phyloP scores from a whole-genome alignment of 495 filamentous ascomycete genomes.

The Penicillium riverlandense region DNA sequence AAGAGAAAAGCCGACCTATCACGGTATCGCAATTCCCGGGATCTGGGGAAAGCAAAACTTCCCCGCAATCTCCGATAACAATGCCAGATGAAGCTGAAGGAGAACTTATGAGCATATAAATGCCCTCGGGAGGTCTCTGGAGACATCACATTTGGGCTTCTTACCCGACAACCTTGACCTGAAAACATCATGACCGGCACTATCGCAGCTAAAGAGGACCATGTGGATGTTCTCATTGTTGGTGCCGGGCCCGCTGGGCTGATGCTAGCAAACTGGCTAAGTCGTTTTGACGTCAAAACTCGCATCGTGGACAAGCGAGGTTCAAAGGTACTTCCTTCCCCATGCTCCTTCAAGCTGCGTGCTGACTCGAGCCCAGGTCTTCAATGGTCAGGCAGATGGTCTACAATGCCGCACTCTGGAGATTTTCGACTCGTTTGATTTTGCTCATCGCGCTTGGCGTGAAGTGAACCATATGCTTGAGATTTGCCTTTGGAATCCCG shows the following conservation, averaged over 20 bases:
- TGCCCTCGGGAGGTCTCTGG: too few relatives aligned
- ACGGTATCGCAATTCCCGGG: too few relatives aligned
- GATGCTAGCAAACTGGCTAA: slow-evolving; percentile 54
- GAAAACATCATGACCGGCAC: slow-evolving; percentile 6
- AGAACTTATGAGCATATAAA: too few relatives aligned
- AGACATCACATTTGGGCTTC: too few relatives aligned
- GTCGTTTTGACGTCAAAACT: slow-evolving; percentile 46
- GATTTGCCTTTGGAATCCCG: slow-evolving; percentile 33
- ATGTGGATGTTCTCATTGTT: slow-evolving; percentile 41
- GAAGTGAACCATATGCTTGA: slow-evolving; percentile 52
- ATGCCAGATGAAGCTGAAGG: too few relatives aligned
- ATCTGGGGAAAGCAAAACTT: too few relatives aligned
- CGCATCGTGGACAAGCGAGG: slow-evolving; percentile 55
- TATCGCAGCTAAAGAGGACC: slow-evolving; percentile 1
- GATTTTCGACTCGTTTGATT: slow-evolving; percentile 57
- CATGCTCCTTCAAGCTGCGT: slow-evolving; percentile 9
- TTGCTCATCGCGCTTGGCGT: slow-evolving; percentile 51
- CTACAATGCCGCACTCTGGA: slow-evolving; percentile 51
- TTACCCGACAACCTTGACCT: too few relatives aligned
- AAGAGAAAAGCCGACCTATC: too few relatives aligned
- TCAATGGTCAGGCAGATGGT: slow-evolving; percentile 55
- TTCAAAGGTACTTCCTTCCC: slow-evolving; percentile 33
- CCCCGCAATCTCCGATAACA: too few relatives aligned
- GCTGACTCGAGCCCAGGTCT: too few relatives aligned
- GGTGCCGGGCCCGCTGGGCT: slow-evolving; percentile 60